Base-by-base conservation (phyloP, 306 rosid species). In the Vicia sativa region DNA sequence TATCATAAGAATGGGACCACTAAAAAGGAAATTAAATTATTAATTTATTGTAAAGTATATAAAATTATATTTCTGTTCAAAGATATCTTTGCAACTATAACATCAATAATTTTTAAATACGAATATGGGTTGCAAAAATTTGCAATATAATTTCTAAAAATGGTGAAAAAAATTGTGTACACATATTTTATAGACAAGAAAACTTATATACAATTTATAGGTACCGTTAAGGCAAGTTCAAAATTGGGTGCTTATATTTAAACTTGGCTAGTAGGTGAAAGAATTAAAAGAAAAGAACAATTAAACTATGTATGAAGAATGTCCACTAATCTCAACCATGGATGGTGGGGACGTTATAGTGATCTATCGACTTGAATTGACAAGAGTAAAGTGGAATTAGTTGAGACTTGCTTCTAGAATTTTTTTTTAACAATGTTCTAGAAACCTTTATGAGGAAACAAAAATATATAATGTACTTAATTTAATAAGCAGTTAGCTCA, bases 331-430 rank as follows among this genome's bases (percentile, higher is more conserved):
- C 28, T 52, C 67, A 76, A 67, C 81, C 42, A 62, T 75, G 80
- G 80, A 59, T 48, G 85, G 83, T 68, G 78, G 83, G 75, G 83
- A 73, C 53, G 76, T 81, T 78, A 72, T 65, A 78, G 62, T 68
- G 23, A 56, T 14, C 46, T 26, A 62, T 16, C 10, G 15, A 62
- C 70, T 35, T 72, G 80, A 83, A 66, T 83, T 79, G 87, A 80
- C 81, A 71, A 71, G 74, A 78, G 79, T 54, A 60, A 78, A 52
- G 83, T 81, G 78, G 88, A 81, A 77, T 55, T 37, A 73, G 81
- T 64, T 76, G 77, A 42, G 78, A 74, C 48, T 64, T 39, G 68
- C 74, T 84, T 84, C 88, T 81, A 81, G 88, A 84, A 34, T 34
- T 9, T 0, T 34, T 0, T 34, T 34, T 34, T 34, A 34, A 7